Conservation (phyloP, 768 basidiomycete genomes). For the Suillus spraguei region DNA sequence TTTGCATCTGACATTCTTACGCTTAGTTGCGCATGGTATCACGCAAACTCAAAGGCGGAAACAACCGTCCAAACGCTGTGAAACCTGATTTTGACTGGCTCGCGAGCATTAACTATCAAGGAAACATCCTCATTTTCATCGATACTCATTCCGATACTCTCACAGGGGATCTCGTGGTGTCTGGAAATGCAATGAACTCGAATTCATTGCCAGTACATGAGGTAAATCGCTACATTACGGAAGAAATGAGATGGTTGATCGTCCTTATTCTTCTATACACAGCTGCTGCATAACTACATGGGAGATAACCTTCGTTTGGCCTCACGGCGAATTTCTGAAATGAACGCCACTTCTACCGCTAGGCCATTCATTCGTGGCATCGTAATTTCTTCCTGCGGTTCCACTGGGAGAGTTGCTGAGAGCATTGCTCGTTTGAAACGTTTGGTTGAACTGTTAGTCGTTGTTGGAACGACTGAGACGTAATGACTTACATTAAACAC, state of each 20-base stretch:
- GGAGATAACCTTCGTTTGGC: neutral
- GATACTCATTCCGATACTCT: neutral
- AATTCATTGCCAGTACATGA: neutral
- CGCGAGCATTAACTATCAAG: neutral
- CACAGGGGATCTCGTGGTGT: neutral
- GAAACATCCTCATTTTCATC: neutral
- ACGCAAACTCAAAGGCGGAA: neutral
- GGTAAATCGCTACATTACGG: too few relatives aligned
- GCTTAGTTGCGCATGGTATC: neutral
- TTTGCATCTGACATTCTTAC: neutral
- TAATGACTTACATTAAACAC: too few relatives aligned
- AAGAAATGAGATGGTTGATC: too few relatives aligned
- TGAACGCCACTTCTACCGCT: rapidly evolving
- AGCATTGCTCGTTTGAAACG: neutral
- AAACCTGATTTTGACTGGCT: neutral
- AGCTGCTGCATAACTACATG: neutral
- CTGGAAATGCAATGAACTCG: neutral
- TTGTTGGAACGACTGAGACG: too few relatives aligned
- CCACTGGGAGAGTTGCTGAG: neutral
- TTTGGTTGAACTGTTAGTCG: neutral
- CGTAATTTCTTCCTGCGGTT: neutral
- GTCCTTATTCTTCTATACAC: too few relatives aligned
- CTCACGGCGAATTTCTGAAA: neutral
- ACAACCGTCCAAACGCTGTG: neutral
- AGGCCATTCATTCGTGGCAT: neutral